Base-by-base conservation (phyloP, 371 early-diverging fungal genomes). In the Mortierella sp. region DNA sequence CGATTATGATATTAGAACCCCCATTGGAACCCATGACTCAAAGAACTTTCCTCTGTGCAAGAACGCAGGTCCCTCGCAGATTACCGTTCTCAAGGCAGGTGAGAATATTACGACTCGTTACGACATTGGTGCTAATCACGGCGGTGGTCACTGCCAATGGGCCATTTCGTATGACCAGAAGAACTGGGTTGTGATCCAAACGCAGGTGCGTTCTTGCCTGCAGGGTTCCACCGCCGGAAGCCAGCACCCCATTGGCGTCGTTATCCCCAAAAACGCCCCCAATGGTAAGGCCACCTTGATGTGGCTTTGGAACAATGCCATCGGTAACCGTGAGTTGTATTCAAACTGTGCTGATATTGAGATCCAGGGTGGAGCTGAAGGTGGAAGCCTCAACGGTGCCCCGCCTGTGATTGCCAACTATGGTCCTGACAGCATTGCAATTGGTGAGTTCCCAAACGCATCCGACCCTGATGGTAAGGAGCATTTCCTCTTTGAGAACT, bases 291-390 rank as follows among this genome's bases (percentile, higher is more conserved):
- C 60, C 7, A 60, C 83, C 6, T 84, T 92, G 57, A 80, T 86
- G 43, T 92, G 91, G 92, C 55, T 85, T 9, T 92, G 89, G 89
- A 83, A 86, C 52, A 90, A 90, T 66, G 87, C 87, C n/a, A 61
- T 79, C 16, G 91, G 89, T 8, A 81, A 84, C 67, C 85, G 89
- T 45, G 91, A 90, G 79, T 83, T 83, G 37, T 93, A 92, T 81
- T 85, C 84, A 81, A 88, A 88, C 81, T 91, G 92, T 70, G 86
- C 85, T 16, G 91, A 91, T 54, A 80, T 90, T 25, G 73, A 71
- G 27, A 83, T 92, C 60, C 45, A 72, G 25, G 55, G 56, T 13
- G 83, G 84, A 13, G 39, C 57, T 28, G 57, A 53, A 48, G 60
- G 56, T 9, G 76, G 69, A 19, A 27, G 57, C 25, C 17, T 76